Evolutionary conservation across 495 filamentous ascomycete species (phyloP), one percentile per base, ranked within the genome.

Genomic region (Tuber umbilicatum): DNA sequence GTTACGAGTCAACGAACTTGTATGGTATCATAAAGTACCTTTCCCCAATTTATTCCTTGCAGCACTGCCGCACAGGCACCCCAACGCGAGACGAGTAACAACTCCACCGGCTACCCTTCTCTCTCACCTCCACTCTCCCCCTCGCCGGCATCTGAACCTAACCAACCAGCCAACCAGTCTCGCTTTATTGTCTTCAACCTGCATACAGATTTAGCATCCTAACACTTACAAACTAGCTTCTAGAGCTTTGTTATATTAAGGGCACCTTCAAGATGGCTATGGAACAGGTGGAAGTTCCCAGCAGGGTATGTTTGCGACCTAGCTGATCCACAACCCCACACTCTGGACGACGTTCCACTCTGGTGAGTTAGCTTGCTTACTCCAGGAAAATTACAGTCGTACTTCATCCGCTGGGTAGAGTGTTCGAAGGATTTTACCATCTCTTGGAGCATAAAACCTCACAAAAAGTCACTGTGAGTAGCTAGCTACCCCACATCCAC

Each of bases 261-360:
- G 38, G 17, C 69, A 64, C 55, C 55, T 47, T 55, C 45, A 81
- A 71, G 72, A 79, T 92, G 67, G 93, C 92, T 80, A 96, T 98
- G 88, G 95, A 99, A 86, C 93, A 97, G 86, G 86, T 99, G 76
- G 95, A 97, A 84, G 92, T 99, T 76, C 95, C 97, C 83, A 97
- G 93, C 90, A 97, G 94, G 90, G 95, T 96, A 87, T 75, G 88
- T 78, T 41, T 70, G 47, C 70, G 67, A 47, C 64, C 70, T 37
- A 55, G 40, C 67, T 70, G 50, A 38, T 43, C 64, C 41, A 42
- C 70, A 71, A 73, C 41, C 73, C 67, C 70, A 68, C 68, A 27
- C 76, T 43, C 43, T 55, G 68, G 43, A 74, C 50, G 23, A 27
- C 23, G n/a, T 60, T 31, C 50, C 50, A 7, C 23, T 60, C 12